Evolutionary conservation across 306 rosid genomes (phyloP).

Genomic region (Acacia confusa): DNA sequence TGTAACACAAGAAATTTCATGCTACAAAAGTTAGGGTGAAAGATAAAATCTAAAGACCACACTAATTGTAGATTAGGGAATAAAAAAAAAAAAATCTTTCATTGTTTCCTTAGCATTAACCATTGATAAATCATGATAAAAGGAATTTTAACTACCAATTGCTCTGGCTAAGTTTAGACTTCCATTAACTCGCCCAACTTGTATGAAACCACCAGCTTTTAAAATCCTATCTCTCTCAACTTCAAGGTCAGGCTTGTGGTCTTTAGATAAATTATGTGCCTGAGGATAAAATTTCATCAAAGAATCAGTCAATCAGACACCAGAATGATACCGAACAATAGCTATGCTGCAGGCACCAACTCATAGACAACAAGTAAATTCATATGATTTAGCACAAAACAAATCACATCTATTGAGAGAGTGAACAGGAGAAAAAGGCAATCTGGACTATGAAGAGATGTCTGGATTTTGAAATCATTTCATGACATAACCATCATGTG

Average conservation of each 20-base stretch:
- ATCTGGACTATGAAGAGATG: not conserved
- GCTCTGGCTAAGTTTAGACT: constrained; percentile 94
- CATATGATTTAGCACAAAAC: not conserved
- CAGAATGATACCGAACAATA: constrained; percentile 20
- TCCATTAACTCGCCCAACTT: constrained; percentile 95
- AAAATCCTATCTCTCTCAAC: constrained; percentile 87
- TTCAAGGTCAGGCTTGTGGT: constrained; percentile 96
- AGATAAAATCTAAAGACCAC: constrained; percentile 10
- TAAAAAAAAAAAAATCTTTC: not conserved
- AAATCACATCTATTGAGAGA: not conserved
- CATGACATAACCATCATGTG: not conserved
- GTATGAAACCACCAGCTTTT: constrained; percentile 94
- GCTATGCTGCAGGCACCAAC: not conserved
- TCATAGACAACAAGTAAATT: not conserved
- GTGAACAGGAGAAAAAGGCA: not conserved
- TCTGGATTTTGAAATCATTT: constrained; percentile 18
- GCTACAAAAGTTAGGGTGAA: constrained; percentile 11
- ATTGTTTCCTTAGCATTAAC: constrained; percentile 7
- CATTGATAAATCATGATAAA: not conserved
- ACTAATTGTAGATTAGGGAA: not conserved
- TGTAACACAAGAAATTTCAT: constrained; percentile 41
- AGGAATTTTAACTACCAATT: constrained; percentile 55
- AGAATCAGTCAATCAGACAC: not conserved
- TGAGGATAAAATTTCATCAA: constrained; percentile 38
- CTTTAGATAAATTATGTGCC: constrained; percentile 93